These are phyloP conservation scores for Neurospora africana DNA, from an alignment of 495 filamentous ascomycete species.

Conservation along the genomic window DNA sequence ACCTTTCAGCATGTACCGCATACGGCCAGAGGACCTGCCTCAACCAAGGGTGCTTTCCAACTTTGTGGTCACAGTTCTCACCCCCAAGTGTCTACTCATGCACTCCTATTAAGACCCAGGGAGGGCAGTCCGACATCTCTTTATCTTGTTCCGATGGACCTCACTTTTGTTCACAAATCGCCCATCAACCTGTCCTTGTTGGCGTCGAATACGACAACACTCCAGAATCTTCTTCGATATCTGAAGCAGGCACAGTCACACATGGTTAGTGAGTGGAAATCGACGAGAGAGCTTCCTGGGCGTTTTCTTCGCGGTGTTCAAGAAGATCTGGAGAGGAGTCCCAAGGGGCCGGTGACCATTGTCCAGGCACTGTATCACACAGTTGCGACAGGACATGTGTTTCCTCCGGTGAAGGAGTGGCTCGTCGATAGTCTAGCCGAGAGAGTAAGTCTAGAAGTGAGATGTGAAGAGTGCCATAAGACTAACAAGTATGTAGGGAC, in stretches of 20 bases:
- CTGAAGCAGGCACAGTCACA: slow-evolving; percentile 63
- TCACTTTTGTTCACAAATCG: slow-evolving; percentile 70
- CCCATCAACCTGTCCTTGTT: slow-evolving; percentile 72
- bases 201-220: slow-evolving; percentile 73
- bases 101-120: slow-evolving; percentile 46
- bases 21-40: neutral
- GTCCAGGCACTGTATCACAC: slow-evolving; percentile 75
- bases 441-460: slow-evolving; percentile 42
- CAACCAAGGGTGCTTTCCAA: slow-evolving; percentile 16
- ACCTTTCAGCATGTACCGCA: slow-evolving; percentile 36
- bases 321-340: slow-evolving; percentile 43
- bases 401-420: slow-evolving; percentile 71
- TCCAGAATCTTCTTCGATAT: slow-evolving; percentile 79
- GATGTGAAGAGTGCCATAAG: neutral
- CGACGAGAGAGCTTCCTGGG: slow-evolving; percentile 66
- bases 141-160: slow-evolving; percentile 65
- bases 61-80: slow-evolving; percentile 59
- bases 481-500: slow-evolving; percentile 45
- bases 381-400: slow-evolving; percentile 74
- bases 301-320: slow-evolving; percentile 67
- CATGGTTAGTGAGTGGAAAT: slow-evolving; percentile 70
- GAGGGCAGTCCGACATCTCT: slow-evolving; percentile 25
- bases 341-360: slow-evolving; percentile 37
- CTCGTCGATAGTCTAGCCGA: slow-evolving; percentile 78
- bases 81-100: slow-evolving; percentile 63